These are phyloP conservation scores for Pseudogymnoascus sp. DNA, from an alignment of 2,329 filamentous ascomycete species.

Conservation along the genomic window DNA sequence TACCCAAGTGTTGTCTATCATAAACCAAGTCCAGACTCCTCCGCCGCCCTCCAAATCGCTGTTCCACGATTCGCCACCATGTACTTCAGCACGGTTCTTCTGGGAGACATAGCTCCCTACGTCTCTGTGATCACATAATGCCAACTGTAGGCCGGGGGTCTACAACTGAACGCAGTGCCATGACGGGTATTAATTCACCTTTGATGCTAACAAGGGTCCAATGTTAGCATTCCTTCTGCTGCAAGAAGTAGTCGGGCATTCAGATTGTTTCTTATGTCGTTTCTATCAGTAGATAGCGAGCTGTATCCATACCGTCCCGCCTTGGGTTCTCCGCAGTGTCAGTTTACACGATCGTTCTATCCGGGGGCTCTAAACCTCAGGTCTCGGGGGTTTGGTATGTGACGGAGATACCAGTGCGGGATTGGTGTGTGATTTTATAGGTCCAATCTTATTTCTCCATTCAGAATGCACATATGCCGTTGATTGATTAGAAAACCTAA, in stretches of 20 bases:
- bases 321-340: neutral
- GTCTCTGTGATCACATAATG: neutral
- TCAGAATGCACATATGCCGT: neutral
- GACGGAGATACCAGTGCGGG: neutral
- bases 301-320: neutral
- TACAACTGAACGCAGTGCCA: neutral
- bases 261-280: neutral
- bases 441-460: neutral
- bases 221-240: neutral
- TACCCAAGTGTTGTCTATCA: neutral
- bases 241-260: neutral
- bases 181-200: neutral
- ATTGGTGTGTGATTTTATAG: neutral
- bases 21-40: neutral
- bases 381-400: neutral
- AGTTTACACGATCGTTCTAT: neutral
- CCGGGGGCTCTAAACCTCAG: neutral
- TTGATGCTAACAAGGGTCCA: neutral
- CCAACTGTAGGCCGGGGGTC: neutral
- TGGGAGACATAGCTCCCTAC: neutral
- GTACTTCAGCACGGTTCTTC: neutral
- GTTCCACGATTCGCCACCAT: neutral
- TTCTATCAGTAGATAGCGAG: neutral
- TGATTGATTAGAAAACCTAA: neutral
- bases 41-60: neutral